phyloP scores from a whole-genome alignment of 129 eudicot species.

The Logfia minima region DNA sequence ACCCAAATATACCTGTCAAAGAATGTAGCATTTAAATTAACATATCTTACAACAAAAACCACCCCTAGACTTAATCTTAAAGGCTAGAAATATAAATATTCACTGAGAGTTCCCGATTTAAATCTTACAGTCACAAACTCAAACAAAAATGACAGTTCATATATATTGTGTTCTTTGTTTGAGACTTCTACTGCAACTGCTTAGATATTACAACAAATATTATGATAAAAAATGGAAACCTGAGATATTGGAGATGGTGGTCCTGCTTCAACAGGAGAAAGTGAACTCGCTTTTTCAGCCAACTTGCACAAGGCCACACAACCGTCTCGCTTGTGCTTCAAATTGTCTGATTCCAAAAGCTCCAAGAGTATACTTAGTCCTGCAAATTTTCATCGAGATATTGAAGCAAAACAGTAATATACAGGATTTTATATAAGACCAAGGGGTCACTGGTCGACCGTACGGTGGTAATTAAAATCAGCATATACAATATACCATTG shows the following conservation, averaged over 20 bases:
- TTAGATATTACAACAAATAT: neutral
- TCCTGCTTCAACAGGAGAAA: conserved; percentile 59
- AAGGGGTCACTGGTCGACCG: neutral
- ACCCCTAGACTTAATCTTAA: neutral
- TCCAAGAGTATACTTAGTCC: conserved; percentile 51
- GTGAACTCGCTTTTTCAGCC: conserved; percentile 53
- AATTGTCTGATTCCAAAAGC: conserved; percentile 46
- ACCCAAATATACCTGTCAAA: conserved; percentile 76
- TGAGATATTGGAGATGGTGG: conserved; percentile 60
- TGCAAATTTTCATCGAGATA: conserved; percentile 28
- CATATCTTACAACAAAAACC: neutral
- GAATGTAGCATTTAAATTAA: conserved; percentile 1
- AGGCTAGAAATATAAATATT: neutral
- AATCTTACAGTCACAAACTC: neutral
- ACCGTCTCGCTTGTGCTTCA: conserved; percentile 57
- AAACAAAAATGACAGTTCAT: neutral
- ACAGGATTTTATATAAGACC: neutral
- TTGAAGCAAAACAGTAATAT: conserved; percentile 21
- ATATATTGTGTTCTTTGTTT: neutral
- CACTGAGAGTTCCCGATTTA: neutral
- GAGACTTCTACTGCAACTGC: neutral
- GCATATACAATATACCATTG: conserved; percentile 37
- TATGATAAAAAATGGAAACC: neutral
- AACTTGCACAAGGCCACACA: conserved; percentile 54
- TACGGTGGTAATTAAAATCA: neutral